These are phyloP conservation scores for Alternaria angustiovoidea DNA, from an alignment of 2,329 filamentous ascomycete genomes.

Conservation along the genomic window DNA sequence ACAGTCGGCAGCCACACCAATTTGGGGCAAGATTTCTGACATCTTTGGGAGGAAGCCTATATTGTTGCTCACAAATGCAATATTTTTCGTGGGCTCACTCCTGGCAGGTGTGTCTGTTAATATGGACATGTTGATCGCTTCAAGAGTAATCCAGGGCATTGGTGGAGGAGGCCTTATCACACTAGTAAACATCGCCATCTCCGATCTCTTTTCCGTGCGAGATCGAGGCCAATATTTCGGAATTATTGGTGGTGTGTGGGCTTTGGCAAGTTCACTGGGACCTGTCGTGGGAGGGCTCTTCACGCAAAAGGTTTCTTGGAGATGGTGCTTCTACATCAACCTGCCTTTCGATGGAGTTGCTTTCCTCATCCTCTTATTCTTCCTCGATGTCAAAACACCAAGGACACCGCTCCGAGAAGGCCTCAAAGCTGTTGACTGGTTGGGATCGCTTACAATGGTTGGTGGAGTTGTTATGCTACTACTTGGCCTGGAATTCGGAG, in stretches of 20 bases:
- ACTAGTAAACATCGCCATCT: constrained; percentile 70
- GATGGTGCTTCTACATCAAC: constrained; percentile 70
- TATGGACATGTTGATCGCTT: constrained; percentile 69
- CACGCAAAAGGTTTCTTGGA: constrained; percentile 68
- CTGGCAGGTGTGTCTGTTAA: constrained; percentile 66
- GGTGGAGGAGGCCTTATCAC: constrained; percentile 70
- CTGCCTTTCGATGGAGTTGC: constrained; percentile 68
- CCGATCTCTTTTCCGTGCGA: constrained; percentile 68
- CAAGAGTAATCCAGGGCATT: constrained; percentile 68
- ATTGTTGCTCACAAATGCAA: constrained; percentile 65
- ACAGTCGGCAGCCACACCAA: constrained; percentile 60
- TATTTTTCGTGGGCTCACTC: constrained; percentile 70
- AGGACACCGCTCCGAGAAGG: constrained; percentile 69
- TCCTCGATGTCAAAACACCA: constrained; percentile 72
- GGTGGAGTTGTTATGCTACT: constrained; percentile 86
- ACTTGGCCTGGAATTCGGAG: constrained; percentile 85
- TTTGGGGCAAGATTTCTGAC: constrained; percentile 71
- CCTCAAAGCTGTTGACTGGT: constrained; percentile 71
- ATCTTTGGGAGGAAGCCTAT: constrained; percentile 73
- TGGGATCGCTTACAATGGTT: constrained; percentile 71
- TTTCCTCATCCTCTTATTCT: constrained; percentile 65
- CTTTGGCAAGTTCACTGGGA: constrained; percentile 70
- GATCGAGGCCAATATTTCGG: constrained; percentile 69
- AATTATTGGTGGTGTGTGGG: constrained; percentile 72
- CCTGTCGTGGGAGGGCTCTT: constrained; percentile 73